These are phyloP conservation scores for Wickerhamomyces bisporus DNA, from an alignment of 805 yeast genomes.

Conservation along the genomic window DNA sequence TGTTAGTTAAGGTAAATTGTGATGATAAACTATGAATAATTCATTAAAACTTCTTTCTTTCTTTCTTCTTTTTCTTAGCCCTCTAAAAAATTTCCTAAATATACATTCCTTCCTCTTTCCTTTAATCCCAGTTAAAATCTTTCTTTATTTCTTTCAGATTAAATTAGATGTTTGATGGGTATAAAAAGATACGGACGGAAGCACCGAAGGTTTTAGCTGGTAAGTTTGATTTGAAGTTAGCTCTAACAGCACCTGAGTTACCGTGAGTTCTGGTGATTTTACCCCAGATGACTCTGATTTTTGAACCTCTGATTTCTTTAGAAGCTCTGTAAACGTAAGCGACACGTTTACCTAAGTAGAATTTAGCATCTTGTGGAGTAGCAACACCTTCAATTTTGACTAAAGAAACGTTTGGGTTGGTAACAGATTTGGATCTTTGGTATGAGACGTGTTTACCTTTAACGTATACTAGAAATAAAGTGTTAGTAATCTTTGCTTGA, in stretches of 20 bases:
- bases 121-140: not conserved
- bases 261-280: conserved; percentile 99
- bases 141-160: too few relatives aligned
- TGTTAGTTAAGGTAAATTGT: conserved; percentile 1
- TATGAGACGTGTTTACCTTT: conserved; percentile 99
- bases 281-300: conserved; percentile 99
- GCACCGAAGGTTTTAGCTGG: conserved; percentile 99
- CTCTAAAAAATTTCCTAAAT: not conserved
- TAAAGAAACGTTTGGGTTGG: conserved; percentile 97
- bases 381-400: conserved; percentile 96
- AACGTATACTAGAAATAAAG: conserved; percentile 77
- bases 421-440: conserved; percentile 98
- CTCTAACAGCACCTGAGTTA: conserved; percentile 96
- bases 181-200: conserved; percentile 98
- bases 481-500: conserved; percentile 18
- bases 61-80: not conserved
- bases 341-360: conserved; percentile 99
- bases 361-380: conserved; percentile 89
- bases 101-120: too few relatives aligned
- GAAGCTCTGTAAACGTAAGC: conserved; percentile 99
- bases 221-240: conserved; percentile 97
- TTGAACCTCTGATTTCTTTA: conserved; percentile 97
- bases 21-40: conserved; percentile 1
- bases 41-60: not conserved
- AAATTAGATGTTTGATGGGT: conserved; percentile 97